Conservation (phyloP, 2,329 filamentous ascomycete genomes). For the Colletotrichum chrysophilum region DNA sequence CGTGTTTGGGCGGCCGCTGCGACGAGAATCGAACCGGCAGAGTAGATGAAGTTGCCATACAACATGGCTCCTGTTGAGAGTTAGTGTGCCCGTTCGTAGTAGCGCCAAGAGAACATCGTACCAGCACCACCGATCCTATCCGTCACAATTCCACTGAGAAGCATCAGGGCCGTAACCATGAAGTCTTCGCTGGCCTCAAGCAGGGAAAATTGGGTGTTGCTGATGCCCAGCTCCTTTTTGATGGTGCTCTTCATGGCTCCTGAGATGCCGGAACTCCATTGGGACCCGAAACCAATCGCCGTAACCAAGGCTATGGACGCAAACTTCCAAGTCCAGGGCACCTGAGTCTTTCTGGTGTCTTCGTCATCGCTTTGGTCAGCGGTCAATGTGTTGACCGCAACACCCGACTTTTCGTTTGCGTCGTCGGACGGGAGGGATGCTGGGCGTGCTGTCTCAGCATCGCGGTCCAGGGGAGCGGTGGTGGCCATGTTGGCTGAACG, state of each 20-base stretch:
- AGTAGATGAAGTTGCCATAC: slow-evolving; percentile 56
- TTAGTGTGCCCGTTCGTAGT: rapidly evolving
- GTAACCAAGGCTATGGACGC: slow-evolving; percentile 52
- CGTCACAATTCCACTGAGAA: slow-evolving; percentile 59
- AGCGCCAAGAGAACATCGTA: slow-evolving; percentile 15
- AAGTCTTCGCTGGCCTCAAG: slow-evolving; percentile 67
- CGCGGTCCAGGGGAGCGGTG: not conserved
- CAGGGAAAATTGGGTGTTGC: slow-evolving; percentile 63
- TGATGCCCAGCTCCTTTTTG: slow-evolving; percentile 65
- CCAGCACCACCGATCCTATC: slow-evolving; percentile 64
- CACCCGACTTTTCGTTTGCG: not conserved
- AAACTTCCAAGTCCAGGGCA: slow-evolving; percentile 23
- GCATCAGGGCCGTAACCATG: slow-evolving; percentile 62
- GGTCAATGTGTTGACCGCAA: not conserved
- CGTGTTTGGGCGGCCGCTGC: slow-evolving; percentile 61
- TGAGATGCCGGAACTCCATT: slow-evolving; percentile 64
- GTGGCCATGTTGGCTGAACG: not conserved
- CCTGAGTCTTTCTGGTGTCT: not conserved
- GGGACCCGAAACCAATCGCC: slow-evolving; percentile 63
- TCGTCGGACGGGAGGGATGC: not conserved
- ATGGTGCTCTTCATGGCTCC: slow-evolving; percentile 66
- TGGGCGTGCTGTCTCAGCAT: not conserved
- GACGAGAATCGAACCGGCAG: slow-evolving; percentile 61
- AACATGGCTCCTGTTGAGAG: slow-evolving; percentile 5
- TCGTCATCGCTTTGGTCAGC: not conserved